phyloP scores from a whole-genome alignment of 306 rosid species.

The Prunus armeniaca region DNA sequence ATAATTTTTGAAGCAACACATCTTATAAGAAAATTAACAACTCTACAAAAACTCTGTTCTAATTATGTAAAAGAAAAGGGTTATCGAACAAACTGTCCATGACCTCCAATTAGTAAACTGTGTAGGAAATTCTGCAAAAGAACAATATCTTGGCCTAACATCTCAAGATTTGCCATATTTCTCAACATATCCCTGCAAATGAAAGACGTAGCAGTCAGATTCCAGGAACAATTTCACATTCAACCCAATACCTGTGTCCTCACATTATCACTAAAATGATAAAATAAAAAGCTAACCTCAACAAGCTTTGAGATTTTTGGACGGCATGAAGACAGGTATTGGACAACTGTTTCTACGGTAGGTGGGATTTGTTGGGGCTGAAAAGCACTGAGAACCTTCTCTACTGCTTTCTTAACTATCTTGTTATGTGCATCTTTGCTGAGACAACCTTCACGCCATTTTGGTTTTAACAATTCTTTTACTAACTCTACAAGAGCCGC shows the following conservation, averaged over 20 bases:
- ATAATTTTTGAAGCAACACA: neutral
- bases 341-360: conserved; percentile 51
- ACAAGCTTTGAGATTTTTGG: conserved; percentile 74
- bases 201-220: conserved; percentile 42
- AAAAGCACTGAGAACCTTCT: conserved; percentile 74
- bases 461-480: conserved; percentile 85
- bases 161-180: conserved; percentile 81
- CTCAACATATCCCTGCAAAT: conserved; percentile 86
- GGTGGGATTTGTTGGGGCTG: conserved; percentile 73
- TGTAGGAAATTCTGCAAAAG: conserved; percentile 51
- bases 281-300: conserved; percentile 51
- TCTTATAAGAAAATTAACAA: neutral
- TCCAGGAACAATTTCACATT: conserved; percentile 18
- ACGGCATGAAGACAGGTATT: conserved; percentile 62
- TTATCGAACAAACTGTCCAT: conserved; percentile 36
- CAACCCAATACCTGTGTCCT: conserved; percentile 12
- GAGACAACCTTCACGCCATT: conserved; percentile 82
- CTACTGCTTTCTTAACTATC: conserved; percentile 79
- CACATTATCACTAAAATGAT: conserved; percentile 13
- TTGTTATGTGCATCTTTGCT: conserved; percentile 75
- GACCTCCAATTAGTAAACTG: conserved; percentile 35
- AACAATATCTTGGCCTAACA: conserved; percentile 35
- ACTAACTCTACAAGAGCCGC: conserved; percentile 74
- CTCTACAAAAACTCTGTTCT: conserved; percentile 17
- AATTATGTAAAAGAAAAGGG: conserved; percentile 23